Evolutionary conservation across 2,329 filamentous ascomycete species (phyloP), one percentile per base, ranked within the genome.

Genomic region (Ophiostoma piceae): DNA sequence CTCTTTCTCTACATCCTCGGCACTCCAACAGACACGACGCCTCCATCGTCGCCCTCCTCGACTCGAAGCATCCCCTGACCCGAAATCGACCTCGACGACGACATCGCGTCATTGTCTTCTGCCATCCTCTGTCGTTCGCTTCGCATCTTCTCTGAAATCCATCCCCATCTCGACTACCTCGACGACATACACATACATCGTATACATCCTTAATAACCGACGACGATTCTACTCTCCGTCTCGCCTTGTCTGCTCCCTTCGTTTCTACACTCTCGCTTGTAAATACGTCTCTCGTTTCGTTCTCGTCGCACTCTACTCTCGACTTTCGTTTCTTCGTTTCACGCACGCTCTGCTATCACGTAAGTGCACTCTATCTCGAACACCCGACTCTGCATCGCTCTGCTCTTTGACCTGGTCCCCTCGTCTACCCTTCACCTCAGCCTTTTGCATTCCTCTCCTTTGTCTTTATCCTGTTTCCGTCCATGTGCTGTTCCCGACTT

Each of bases 51-150:
- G 14, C 12, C 57, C 12, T 9, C 57, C 57, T 29, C 57, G 26
- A 35, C 26, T 62, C 26, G 57, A 62, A 62, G 57, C 57, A 16
- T 32, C 16, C 57, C 57, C 57, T 62, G 57, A 35, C 32, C 35
- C 39, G 60, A 19, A 9, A 9, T 60, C 54, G 54, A 26, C 16
- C 57, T 62, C 54, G 26, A 60, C 54, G 26, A 60, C 54, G 54
- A 57, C 51, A 57, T 47, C 43, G 16, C 43, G 16, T 47, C 43
- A 7, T 16, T 14, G 43, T 47, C 43, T 47, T n/a, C 43, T 1
- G 43, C 14, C 43, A 19, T 47, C 43, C 6, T 47, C 16, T 19
- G 14, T 19, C 43, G 16, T 47, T 47, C 43, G 43, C 43, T 47
- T 47, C 16, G 16, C 43, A 19, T 54, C 51, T 35, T 35, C 8